These are phyloP conservation scores for Geotrichum klebahnii DNA, from an alignment of 1,139 yeast species.

Conservation along the genomic window DNA sequence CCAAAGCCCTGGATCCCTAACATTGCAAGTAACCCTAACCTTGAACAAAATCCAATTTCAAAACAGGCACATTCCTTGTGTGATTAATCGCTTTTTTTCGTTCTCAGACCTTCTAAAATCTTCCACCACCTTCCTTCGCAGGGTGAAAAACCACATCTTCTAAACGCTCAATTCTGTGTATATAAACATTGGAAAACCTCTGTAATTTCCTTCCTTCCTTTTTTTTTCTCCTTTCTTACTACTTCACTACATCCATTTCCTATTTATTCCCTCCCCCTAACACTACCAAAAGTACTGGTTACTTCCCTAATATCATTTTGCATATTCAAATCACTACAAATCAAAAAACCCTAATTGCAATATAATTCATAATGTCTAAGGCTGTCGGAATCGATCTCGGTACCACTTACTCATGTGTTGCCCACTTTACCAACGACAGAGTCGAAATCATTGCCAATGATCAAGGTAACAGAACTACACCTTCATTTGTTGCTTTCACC, in stretches of 20 bases:
- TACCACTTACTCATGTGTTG: constrained; percentile 98
- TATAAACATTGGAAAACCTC: not conserved
- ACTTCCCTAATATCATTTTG: not conserved
- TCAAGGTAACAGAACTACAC: constrained; percentile 98
- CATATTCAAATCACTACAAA: not conserved
- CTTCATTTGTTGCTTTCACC: constrained; percentile 95
- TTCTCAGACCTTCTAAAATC: too few species aligned
- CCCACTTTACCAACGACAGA: constrained; percentile 88
- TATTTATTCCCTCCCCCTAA: not conserved
- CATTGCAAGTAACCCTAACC: too few species aligned
- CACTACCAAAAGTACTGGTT: constrained; percentile 2
- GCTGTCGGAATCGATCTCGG: constrained; percentile 82
- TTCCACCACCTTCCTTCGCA: too few species aligned
- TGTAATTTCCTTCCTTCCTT: not conserved
- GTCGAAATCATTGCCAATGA: constrained; percentile 94
- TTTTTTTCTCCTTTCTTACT: constrained; percentile 4
- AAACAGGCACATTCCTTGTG: too few species aligned
- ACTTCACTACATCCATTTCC: not conserved
- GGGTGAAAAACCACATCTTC: constrained; percentile 5
- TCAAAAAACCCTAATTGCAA: too few species aligned
- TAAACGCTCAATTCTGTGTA: too few species aligned
- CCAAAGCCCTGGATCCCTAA: too few species aligned
- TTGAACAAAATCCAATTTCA: too few species aligned
- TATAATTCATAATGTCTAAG: constrained; percentile 34
- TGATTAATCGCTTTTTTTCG: too few species aligned